Conservation (phyloP, 2,329 filamentous ascomycete species). For the Aspergillus tanneri region DNA sequence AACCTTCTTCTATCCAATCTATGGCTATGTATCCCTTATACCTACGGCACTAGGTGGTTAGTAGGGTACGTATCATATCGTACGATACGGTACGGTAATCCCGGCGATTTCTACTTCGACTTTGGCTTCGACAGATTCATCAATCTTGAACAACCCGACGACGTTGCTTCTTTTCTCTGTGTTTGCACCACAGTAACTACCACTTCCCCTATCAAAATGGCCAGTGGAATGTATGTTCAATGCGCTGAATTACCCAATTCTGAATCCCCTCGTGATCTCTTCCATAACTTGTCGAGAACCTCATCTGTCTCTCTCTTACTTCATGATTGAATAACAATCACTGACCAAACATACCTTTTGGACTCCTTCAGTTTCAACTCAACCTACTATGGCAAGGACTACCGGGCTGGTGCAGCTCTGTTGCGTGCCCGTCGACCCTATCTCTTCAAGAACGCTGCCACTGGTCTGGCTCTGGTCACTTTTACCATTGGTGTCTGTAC, state of each 20-base stretch:
- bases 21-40: no score
- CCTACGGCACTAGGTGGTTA: no score
- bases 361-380: conserved; percentile 58
- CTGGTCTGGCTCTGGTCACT: conserved; percentile 70
- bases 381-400: conserved; percentile 89
- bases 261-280: neutral
- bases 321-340: conserved; percentile 1
- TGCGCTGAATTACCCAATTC: neutral
- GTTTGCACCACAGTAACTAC: no score
- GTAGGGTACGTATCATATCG: no score
- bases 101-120: no score
- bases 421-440: conserved; percentile 90
- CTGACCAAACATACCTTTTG: neutral
- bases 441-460: conserved; percentile 81
- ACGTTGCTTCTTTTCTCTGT: neutral
- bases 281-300: no score
- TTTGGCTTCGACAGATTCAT: no score
- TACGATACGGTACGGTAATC: no score
- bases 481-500: conserved; percentile 86
- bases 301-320: neutral
- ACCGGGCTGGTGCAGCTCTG: conserved; percentile 81
- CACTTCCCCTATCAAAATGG: conserved; percentile 1
- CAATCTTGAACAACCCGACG: no score
- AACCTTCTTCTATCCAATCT: no score
- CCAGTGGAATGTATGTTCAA: conserved; percentile 5